Evolutionary conservation across 73 alveolate genomes (phyloP).

Genomic region (Stentor roeselii): DNA sequence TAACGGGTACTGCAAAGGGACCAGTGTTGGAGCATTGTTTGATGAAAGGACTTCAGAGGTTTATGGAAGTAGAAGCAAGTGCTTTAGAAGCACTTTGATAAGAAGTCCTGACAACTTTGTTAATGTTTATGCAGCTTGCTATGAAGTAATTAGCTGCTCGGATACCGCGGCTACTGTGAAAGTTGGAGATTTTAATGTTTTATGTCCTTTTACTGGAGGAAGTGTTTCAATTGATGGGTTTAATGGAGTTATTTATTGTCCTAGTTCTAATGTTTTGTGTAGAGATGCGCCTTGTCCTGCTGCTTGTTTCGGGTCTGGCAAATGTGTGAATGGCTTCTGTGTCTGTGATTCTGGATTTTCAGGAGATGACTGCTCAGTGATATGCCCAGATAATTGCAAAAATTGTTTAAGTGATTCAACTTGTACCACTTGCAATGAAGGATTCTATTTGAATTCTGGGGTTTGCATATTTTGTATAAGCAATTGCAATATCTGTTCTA

Average conservation of each 20-base stretch:
- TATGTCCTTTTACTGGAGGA: conserved; percentile 16
- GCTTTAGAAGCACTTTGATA: neutral
- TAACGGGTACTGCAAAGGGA: neutral
- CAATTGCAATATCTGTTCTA: too few species aligned
- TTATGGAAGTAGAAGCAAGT: neutral
- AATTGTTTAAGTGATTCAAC: too few species aligned
- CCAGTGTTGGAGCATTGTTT: neutral
- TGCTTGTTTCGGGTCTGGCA: neutral
- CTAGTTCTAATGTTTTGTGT: neutral
- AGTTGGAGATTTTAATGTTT: neutral
- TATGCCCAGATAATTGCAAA: too few species aligned
- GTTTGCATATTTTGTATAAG: too few species aligned
- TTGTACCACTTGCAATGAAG: too few species aligned
- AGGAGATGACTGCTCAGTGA: too few species aligned
- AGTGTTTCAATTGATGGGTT: neutral
- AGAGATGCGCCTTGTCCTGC: neutral
- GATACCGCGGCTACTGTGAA: neutral
- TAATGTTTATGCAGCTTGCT: neutral
- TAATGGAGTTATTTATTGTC: neutral
- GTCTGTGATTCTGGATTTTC: too few species aligned
- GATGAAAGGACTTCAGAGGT: neutral
- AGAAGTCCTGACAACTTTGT: neutral
- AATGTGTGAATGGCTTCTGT: too few species aligned
- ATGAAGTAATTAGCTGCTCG: conserved; percentile 8
- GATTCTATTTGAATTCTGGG: too few species aligned